phyloP scores from a whole-genome alignment of 2,329 filamentous ascomycete species.

The Hypoxylon sp. region DNA sequence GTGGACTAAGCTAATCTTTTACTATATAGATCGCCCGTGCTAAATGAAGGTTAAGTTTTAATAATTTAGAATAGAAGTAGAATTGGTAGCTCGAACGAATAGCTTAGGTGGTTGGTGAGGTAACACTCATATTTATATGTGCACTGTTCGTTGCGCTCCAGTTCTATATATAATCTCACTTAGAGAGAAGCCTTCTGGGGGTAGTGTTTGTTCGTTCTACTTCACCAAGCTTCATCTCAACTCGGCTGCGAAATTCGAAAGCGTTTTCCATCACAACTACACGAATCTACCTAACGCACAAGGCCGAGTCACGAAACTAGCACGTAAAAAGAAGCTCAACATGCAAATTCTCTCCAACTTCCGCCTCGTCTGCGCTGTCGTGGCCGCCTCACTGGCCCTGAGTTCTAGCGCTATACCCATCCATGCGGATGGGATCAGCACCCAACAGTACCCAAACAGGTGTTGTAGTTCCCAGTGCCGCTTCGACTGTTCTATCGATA shows the following conservation, averaged over 20 bases:
- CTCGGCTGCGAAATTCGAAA: neutral
- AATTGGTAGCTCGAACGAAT: neutral
- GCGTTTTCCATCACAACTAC: neutral
- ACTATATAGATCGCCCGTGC: neutral
- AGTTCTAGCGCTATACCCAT: neutral
- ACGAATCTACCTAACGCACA: neutral
- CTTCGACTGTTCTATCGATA: neutral
- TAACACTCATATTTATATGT: neutral
- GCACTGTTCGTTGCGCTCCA: neutral
- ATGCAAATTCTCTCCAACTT: conserved; percentile 15
- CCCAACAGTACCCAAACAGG: neutral
- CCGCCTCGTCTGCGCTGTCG: neutral
- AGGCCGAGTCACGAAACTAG: neutral
- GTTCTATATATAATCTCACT: neutral
- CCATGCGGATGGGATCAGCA: neutral
- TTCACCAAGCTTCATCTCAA: neutral
- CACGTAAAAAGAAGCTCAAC: neutral
- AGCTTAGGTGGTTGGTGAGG: neutral
- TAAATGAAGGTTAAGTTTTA: neutral
- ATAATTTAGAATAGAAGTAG: neutral
- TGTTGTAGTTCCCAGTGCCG: conserved; percentile 15
- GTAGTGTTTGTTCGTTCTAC: neutral
- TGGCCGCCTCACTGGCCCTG: neutral
- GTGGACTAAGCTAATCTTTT: neutral
- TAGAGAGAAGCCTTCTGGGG: neutral